Conservation (phyloP, 441 rosid genomes). For the Melastoma candidum region DNA sequence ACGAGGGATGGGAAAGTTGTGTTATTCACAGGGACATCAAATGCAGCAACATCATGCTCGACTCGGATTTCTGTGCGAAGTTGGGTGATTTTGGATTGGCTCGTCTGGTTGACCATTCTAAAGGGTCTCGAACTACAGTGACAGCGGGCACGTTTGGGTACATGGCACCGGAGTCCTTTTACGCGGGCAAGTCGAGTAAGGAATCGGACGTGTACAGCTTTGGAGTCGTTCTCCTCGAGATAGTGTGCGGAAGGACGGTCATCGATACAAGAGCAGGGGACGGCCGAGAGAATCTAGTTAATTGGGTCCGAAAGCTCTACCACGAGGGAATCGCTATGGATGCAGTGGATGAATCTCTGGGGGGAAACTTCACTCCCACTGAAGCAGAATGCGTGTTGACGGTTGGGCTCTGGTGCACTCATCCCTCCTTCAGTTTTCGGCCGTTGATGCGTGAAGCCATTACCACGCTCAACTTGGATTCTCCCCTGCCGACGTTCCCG, state of each 20-base stretch:
- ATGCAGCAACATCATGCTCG: conserved; percentile 60
- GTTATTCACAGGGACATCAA: conserved; percentile 62
- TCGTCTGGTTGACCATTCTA: conserved; percentile 42
- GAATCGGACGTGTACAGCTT: conserved; percentile 88
- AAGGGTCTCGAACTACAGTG: conserved; percentile 31
- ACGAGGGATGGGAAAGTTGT: conserved; percentile 60
- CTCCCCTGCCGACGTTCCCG: conserved; percentile 8
- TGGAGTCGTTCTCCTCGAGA: conserved; percentile 55
- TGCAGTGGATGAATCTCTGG: too few species aligned
- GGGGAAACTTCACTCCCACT: too few species aligned
- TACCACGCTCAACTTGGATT: conserved; percentile 8
- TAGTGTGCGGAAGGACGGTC: too few species aligned
- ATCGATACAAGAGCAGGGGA: too few species aligned
- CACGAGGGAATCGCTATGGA: too few species aligned
- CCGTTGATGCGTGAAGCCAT: conserved; percentile 9
- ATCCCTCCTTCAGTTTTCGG: conserved; percentile 14
- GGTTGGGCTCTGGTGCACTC: conserved; percentile 27
- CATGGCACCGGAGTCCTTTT: conserved; percentile 83
- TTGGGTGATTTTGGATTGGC: conserved; percentile 72
- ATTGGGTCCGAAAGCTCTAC: too few species aligned
- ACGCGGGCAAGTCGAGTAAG: conserved; percentile 65
- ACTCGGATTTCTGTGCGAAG: conserved; percentile 51
- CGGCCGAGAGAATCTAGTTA: too few species aligned
- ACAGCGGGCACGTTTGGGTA: conserved; percentile 67
- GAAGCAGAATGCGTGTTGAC: conserved; percentile 14